Percentiles rank a stretch among this genome's conserved stretches.
Evolutionary conservation across 2,329 filamentous ascomycete genomes (phyloP).

Genomic region (Botrytis sinoallii): DNA sequence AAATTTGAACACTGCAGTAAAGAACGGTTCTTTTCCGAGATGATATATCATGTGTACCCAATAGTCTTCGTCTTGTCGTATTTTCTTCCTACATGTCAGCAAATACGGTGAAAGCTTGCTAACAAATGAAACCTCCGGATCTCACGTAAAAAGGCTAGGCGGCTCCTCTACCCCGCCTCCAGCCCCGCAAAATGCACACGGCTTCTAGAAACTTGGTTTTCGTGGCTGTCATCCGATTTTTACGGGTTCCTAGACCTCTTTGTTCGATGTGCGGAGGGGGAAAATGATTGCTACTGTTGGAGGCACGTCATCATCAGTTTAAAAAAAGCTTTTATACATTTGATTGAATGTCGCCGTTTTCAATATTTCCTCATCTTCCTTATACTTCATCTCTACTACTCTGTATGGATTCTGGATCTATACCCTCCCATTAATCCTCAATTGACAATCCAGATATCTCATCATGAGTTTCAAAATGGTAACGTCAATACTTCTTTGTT

Average conservation of each 20-base stretch:
- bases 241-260: not conserved
- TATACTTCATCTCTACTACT: not conserved
- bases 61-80: not conserved
- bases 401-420: not conserved
- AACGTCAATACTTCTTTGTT: not conserved
- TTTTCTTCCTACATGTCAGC: not conserved
- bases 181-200: constrained; percentile 6
- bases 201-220: constrained; percentile 11
- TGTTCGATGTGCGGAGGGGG: not conserved
- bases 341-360: not conserved
- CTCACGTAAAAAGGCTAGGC: not conserved
- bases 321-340: not conserved
- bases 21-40: not conserved
- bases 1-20: not conserved
- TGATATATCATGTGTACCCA: not conserved
- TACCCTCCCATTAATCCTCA: not conserved
- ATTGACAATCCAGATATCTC: not conserved
- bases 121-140: not conserved
- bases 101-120: not conserved
- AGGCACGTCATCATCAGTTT: not conserved
- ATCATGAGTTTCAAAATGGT: not conserved
- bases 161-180: constrained; percentile 11
- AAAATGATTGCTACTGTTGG: not conserved
- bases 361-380: not conserved
- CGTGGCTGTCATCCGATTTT: not conserved